These are phyloP conservation scores for Euphorbia pulcherrima DNA, from an alignment of 345 rosid genomes.

Conservation along the genomic window DNA sequence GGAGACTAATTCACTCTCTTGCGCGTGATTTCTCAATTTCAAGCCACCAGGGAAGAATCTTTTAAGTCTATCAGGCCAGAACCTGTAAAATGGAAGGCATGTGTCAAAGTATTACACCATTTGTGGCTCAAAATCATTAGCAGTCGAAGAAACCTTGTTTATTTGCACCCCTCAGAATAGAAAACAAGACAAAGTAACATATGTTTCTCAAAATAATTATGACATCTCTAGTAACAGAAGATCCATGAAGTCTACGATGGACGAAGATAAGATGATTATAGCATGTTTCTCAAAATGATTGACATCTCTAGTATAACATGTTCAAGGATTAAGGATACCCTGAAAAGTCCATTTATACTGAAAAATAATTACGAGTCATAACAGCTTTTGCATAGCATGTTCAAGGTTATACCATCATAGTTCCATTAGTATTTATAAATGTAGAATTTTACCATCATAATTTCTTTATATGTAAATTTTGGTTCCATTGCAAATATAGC, in stretches of 20 bases:
- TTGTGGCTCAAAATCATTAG: background rate
- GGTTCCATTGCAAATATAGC: background rate
- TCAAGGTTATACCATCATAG: background rate
- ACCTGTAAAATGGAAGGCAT: constrained; percentile 38
- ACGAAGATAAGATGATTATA: no score
- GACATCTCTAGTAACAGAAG: background rate
- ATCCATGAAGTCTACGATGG: no score
- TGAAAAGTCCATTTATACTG: no score
- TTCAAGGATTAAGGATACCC: no score
- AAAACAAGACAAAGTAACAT: background rate
- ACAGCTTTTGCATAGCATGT: background rate
- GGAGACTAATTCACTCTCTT: constrained; percentile 67
- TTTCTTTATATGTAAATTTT: no score
- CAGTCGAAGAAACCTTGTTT: background rate
- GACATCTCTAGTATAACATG: no score
- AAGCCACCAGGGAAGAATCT: constrained; percentile 55
- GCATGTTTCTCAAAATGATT: no score
- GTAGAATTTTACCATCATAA: background rate
- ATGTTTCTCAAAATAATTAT: background rate
- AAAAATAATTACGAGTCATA: no score
- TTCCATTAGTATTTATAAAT: background rate
- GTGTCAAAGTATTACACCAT: background rate
- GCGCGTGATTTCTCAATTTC: constrained; percentile 46
- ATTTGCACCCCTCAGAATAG: background rate
- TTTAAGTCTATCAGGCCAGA: constrained; percentile 65